Conservation (phyloP, 352 stramenopile species). For the Blastocystis hominis region DNA sequence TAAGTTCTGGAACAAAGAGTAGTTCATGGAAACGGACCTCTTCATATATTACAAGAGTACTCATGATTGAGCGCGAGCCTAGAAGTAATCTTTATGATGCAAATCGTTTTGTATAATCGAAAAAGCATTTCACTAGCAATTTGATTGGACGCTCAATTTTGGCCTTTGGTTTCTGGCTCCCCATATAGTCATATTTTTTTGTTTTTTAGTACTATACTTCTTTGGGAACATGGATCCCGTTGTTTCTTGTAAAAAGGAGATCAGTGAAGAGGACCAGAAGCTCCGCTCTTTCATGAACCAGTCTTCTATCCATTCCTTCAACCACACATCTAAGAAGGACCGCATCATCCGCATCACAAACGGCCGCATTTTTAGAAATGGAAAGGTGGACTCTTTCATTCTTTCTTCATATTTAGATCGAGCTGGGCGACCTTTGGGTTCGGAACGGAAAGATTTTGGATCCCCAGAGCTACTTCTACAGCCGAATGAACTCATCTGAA, state of each 20-base stretch:
- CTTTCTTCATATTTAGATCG: slow-evolving; percentile 32
- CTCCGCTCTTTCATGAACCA: slow-evolving; percentile 47
- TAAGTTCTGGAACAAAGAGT: neutral
- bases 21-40: neutral
- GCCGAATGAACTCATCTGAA: slow-evolving; percentile 33
- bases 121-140: neutral
- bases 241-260: neutral
- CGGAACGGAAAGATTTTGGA: slow-evolving; percentile 52
- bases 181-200: neutral
- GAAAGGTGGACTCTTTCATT: neutral
- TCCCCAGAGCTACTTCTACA: slow-evolving; percentile 55
- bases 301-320: slow-evolving; percentile 49
- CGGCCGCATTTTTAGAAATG: slow-evolving; percentile 48
- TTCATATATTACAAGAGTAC: slow-evolving; percentile 49
- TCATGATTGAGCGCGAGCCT: neutral
- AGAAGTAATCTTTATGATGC: neutral
- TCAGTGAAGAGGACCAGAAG: slow-evolving; percentile 31
- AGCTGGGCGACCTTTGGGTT: slow-evolving; percentile 48
- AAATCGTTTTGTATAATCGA: neutral
- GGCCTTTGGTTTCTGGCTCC: neutral
- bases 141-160: neutral
- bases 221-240: neutral
- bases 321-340: slow-evolving; percentile 42
- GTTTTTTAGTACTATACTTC: neutral
- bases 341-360: slow-evolving; percentile 49